These are phyloP conservation scores for Hymenoscyphus albidus DNA, from an alignment of 2,329 filamentous ascomycete genomes.

Conservation along the genomic window DNA sequence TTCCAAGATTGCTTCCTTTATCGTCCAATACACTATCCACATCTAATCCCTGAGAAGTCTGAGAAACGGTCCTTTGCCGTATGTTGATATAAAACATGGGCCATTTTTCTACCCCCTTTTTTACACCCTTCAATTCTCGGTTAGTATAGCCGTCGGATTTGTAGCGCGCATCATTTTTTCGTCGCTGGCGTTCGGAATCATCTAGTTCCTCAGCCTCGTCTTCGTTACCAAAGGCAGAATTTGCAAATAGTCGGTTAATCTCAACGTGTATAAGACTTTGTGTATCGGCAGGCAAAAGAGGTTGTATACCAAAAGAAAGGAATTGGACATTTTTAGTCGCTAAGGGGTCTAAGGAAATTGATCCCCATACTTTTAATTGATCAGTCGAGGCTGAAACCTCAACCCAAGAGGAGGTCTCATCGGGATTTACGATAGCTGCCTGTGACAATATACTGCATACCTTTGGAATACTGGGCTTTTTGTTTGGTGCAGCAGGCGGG, in stretches of 20 bases:
- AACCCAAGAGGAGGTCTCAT: conserved; percentile 60
- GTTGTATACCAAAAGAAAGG: conserved; percentile 70
- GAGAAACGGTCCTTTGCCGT: conserved; percentile 32
- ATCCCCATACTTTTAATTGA: conserved; percentile 61
- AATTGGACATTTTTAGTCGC: conserved; percentile 75
- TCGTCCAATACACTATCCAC: conserved; percentile 44
- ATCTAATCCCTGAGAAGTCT: conserved; percentile 16
- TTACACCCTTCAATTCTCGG: conserved; percentile 48
- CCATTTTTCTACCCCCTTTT: conserved; percentile 73
- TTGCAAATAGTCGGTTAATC: conserved; percentile 71
- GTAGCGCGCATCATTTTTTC: conserved; percentile 38
- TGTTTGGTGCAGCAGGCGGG: neutral
- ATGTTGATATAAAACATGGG: conserved; percentile 87
- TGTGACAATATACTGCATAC: conserved; percentile 59
- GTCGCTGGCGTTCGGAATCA: conserved; percentile 37
- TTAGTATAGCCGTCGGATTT: conserved; percentile 47
- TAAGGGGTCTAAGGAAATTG: conserved; percentile 66
- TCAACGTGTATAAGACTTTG: conserved; percentile 69
- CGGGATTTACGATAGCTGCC: conserved; percentile 55
- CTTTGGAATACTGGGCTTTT: conserved; percentile 22
- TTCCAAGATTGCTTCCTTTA: conserved; percentile 37
- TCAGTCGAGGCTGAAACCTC: conserved; percentile 62
- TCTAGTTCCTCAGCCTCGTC: conserved; percentile 43
- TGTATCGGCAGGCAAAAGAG: conserved; percentile 52
- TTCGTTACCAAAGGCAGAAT: conserved; percentile 69